These are phyloP conservation scores for Remersonia thermophila DNA, from an alignment of 2,329 filamentous ascomycete genomes.

Conservation along the genomic window DNA sequence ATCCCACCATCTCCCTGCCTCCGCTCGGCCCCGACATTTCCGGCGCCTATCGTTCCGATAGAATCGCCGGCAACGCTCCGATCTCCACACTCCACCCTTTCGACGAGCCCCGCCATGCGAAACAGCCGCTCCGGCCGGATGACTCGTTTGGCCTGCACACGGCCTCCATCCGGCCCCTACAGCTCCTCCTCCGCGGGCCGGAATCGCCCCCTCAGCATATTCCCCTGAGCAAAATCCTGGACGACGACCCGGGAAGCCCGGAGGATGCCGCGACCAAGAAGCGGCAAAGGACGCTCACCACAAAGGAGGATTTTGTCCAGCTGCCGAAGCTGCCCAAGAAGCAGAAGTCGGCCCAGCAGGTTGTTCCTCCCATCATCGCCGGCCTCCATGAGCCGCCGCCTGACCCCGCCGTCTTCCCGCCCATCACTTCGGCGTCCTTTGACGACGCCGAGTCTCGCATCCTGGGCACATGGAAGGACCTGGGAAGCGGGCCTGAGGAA, in stretches of 20 bases:
- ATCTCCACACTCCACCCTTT: slow-evolving; percentile 16
- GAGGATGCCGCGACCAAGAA: slow-evolving; percentile 43
- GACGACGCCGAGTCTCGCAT: slow-evolving; percentile 31
- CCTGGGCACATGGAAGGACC: slow-evolving; percentile 31
- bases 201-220: slow-evolving; percentile 29
- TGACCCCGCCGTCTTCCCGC: slow-evolving; percentile 49
- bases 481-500: slow-evolving; percentile 23
- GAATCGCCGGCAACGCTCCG: slow-evolving; percentile 15
- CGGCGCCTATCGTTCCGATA: slow-evolving; percentile 27
- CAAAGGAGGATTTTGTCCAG: slow-evolving; percentile 51
- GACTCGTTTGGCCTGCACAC: slow-evolving; percentile 7
- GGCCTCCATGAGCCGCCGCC: slow-evolving; percentile 51
- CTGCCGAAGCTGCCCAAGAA: slow-evolving; percentile 54
- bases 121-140: slow-evolving; percentile 9
- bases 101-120: slow-evolving; percentile 10
- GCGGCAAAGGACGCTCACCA: slow-evolving; percentile 33
- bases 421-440: slow-evolving; percentile 46
- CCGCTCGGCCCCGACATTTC: slow-evolving; percentile 38
- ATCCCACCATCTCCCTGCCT: slow-evolving; percentile 28
- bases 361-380: slow-evolving; percentile 52
- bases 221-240: slow-evolving; percentile 34
- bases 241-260: slow-evolving; percentile 29
- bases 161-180: slow-evolving; percentile 24
- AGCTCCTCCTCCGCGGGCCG: slow-evolving; percentile 26
- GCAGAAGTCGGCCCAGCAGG: slow-evolving; percentile 45